Percentiles rank a stretch among this genome's conserved stretches.
Conservation (phyloP, 768 basidiomycete species). For the Hydnomerulius pinastri region DNA sequence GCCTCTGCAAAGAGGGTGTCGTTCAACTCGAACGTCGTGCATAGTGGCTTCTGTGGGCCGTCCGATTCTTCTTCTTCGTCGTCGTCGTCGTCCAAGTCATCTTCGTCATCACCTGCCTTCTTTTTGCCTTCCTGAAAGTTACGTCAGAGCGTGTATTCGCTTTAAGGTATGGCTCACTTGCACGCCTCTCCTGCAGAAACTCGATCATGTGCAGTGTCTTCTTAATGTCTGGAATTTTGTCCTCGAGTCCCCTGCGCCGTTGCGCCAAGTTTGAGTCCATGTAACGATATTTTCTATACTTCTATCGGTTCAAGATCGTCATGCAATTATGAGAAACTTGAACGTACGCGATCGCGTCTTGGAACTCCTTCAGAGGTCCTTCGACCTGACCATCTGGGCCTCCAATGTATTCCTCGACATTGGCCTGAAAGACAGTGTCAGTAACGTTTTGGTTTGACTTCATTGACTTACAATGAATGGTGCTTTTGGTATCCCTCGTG, state of each 20-base stretch:
- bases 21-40: constrained; percentile 91
- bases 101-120: constrained; percentile 34
- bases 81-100: constrained; percentile 55
- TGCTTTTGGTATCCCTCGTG: constrained; percentile 92
- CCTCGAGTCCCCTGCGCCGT: constrained; percentile 76
- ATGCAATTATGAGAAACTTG: constrained; percentile 4
- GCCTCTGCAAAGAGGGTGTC: constrained; percentile 96
- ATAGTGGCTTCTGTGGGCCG: constrained; percentile 51
- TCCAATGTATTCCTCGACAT: constrained; percentile 86
- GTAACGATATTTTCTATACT: constrained; percentile 92
- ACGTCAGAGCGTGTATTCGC: not conserved
- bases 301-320: constrained; percentile 20
- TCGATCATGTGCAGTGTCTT: constrained; percentile 92
- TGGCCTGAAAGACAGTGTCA: constrained; percentile 50
- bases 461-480: constrained; percentile 81
- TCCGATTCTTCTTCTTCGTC: constrained; percentile 50
- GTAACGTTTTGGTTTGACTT: not conserved
- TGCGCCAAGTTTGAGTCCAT: constrained; percentile 90
- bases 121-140: constrained; percentile 58
- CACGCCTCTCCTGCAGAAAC: constrained; percentile 71
- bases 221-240: constrained; percentile 95
- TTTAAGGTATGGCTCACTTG: constrained; percentile 34
- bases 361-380: constrained; percentile 73
- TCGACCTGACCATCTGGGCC: constrained; percentile 80
- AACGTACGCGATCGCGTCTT: constrained; percentile 91